Evolutionary conservation across 768 basidiomycete species (phyloP).

Genomic region (Holtermanniella nyarrowii): DNA sequence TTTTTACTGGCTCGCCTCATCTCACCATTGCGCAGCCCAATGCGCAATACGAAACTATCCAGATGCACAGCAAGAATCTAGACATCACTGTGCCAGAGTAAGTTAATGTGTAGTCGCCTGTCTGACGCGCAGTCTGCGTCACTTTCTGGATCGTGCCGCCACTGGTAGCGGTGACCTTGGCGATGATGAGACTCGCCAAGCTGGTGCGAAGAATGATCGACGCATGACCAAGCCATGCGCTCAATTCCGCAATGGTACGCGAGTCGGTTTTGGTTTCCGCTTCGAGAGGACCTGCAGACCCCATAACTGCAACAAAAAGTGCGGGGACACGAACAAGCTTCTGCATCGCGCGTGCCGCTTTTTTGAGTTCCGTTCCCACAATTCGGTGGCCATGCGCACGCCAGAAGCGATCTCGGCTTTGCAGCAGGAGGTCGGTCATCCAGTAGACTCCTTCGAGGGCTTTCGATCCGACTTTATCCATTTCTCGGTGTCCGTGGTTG

Average conservation of each 20-base stretch:
- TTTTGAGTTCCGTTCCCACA: slow-evolving; percentile 72
- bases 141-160: slow-evolving; percentile 36
- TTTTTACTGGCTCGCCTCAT: slow-evolving; percentile 67
- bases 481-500: slow-evolving; percentile 71
- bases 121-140: slow-evolving; percentile 19
- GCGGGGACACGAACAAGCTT: slow-evolving; percentile 45
- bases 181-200: slow-evolving; percentile 10
- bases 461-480: slow-evolving; percentile 94
- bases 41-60: slow-evolving; percentile 63
- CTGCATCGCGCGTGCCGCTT: slow-evolving; percentile 70
- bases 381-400: slow-evolving; percentile 54
- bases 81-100: slow-evolving; percentile 77
- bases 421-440: slow-evolving; percentile 12
- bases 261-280: slow-evolving; percentile 73
- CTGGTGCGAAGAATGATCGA: slow-evolving; percentile 13
- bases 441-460: slow-evolving; percentile 63
- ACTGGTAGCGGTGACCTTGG: slow-evolving; percentile 21
- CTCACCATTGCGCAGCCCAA: slow-evolving; percentile 63
- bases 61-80: slow-evolving; percentile 71
- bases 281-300: slow-evolving; percentile 71
- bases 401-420: slow-evolving; percentile 20
- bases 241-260: slow-evolving; percentile 68
- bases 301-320: slow-evolving; percentile 50
- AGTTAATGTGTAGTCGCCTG: slow-evolving; percentile 32
- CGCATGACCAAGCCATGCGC: slow-evolving; percentile 62